These are phyloP conservation scores for Hypoxylon rubiginosum DNA, from an alignment of 2,329 filamentous ascomycete genomes.

Conservation along the genomic window DNA sequence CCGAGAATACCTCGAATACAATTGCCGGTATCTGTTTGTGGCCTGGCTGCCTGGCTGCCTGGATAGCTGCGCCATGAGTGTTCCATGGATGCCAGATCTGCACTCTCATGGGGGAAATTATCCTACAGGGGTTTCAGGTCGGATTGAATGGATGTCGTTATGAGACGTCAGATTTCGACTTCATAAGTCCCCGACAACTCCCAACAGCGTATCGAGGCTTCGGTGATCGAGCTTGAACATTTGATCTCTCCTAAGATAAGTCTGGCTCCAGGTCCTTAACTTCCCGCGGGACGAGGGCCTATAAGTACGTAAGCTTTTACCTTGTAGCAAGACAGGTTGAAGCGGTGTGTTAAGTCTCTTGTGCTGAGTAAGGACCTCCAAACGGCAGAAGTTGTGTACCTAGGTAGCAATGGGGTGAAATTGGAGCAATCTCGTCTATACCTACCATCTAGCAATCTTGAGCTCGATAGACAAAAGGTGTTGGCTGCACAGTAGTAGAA, in stretches of 20 bases:
- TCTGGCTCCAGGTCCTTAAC: background rate
- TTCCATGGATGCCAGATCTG: background rate
- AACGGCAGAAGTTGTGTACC: background rate
- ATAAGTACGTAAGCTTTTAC: slow-evolving; percentile 10
- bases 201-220: background rate
- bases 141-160: background rate
- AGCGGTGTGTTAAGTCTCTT: slow-evolving; percentile 15
- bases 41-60: too few species aligned
- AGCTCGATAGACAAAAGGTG: too few species aligned
- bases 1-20: background rate
- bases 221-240: background rate
- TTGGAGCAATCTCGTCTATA: background rate
- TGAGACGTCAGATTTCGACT: slow-evolving; percentile 1
- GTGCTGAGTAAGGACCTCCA: slow-evolving; percentile 5
- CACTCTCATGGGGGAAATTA: background rate
- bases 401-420: background rate
- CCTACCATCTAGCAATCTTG: background rate
- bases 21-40: slow-evolving; percentile 11
- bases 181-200: background rate
- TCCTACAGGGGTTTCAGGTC: background rate
- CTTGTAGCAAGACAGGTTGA: slow-evolving; percentile 2
- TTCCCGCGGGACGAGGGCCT: background rate
- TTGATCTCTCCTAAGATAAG: background rate
- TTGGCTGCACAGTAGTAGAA: background rate
- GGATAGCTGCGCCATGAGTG: slow-evolving; percentile 7